These are phyloP conservation scores for Austroboletus eburneus DNA, from an alignment of 768 basidiomycete genomes.

Conservation along the genomic window DNA sequence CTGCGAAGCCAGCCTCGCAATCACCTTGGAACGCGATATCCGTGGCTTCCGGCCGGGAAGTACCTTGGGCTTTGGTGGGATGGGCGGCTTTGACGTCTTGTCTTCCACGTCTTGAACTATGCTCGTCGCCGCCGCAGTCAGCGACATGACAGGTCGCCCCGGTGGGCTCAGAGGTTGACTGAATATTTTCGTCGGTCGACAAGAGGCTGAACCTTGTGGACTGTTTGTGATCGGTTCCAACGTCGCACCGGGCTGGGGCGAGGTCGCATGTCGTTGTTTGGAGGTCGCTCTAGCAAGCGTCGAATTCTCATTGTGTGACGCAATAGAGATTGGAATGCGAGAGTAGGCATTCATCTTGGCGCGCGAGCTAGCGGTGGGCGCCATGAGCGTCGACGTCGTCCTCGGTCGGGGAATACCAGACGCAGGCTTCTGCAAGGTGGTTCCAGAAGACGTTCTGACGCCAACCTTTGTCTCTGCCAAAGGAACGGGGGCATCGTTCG, in stretches of 20 bases:
- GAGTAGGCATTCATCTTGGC: conserved; percentile 45
- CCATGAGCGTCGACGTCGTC: conserved; percentile 51
- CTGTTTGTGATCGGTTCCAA: conserved; percentile 35
- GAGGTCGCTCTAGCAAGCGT: conserved; percentile 10
- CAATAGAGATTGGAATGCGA: conserved; percentile 21
- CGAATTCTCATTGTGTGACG: conserved; percentile 13
- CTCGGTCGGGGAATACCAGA: conserved; percentile 21
- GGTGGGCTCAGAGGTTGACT: conserved; percentile 44
- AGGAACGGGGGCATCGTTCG: conserved; percentile 17
- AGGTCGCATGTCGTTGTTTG: conserved; percentile 12
- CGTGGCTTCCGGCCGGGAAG: conserved; percentile 59
- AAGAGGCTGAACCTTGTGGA: conserved; percentile 15
- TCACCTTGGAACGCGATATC: conserved; percentile 78
- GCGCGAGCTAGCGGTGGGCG: conserved; percentile 74
- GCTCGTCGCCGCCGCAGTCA: conserved; percentile 29
- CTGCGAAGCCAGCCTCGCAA: conserved; percentile 71
- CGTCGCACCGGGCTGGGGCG: conserved; percentile 15
- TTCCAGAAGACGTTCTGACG: not conserved
- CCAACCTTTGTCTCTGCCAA: conserved; percentile 30
- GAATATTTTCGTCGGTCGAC: conserved; percentile 41
- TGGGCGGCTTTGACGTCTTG: conserved; percentile 10
- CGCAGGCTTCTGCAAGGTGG: conserved; percentile 8
- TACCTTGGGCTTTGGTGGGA: conserved; percentile 28
- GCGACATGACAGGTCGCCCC: conserved; percentile 22
- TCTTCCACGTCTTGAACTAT: conserved; percentile 14